Percentiles rank a stretch among this genome's conserved stretches.
Evolutionary conservation across 169 alveolate species (phyloP).

Genomic region (Plasmodium cynomolgi): DNA sequence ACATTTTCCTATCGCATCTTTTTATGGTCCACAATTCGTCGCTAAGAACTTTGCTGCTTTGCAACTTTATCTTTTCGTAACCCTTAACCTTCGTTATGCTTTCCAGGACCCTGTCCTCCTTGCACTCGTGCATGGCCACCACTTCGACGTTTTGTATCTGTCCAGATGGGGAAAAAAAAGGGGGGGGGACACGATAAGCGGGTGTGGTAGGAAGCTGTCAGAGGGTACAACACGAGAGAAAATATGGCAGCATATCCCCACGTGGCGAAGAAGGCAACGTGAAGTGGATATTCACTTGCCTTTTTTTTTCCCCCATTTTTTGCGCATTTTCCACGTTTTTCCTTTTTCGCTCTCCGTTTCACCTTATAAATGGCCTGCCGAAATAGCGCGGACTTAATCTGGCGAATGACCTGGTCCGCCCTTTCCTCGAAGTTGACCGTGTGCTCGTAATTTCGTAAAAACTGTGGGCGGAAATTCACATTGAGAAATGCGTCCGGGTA

Average conservation of each 20-base stretch:
- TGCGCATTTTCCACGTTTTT: neutral
- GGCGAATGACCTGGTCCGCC: slow-evolving; percentile 26
- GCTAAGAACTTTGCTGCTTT: slow-evolving; percentile 58
- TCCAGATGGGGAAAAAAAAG: neutral
- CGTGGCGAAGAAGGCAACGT: neutral
- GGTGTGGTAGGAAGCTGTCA: neutral
- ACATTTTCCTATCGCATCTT: slow-evolving; percentile 77
- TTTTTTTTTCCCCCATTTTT: neutral
- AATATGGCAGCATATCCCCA: neutral
- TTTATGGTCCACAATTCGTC: slow-evolving; percentile 83
- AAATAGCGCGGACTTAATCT: slow-evolving; percentile 54
- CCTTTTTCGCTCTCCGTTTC: neutral
- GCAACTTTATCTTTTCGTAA: slow-evolving; percentile 27
- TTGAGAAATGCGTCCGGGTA: slow-evolving; percentile 56
- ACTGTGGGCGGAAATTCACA: slow-evolving; percentile 66
- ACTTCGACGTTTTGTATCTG: slow-evolving; percentile 86
- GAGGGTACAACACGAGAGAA: neutral
- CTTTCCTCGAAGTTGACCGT: slow-evolving; percentile 33
- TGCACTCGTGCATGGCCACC: slow-evolving; percentile 76
- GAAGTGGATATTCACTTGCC: neutral
- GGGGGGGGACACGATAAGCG: neutral
- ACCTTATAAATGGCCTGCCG: slow-evolving; percentile 72
- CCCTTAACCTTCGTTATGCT: slow-evolving; percentile 49
- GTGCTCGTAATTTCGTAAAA: slow-evolving; percentile 62
- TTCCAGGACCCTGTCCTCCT: slow-evolving; percentile 77